phyloP scores from a whole-genome alignment of 78 protist species.

The Dictyostelium purpureum region DNA sequence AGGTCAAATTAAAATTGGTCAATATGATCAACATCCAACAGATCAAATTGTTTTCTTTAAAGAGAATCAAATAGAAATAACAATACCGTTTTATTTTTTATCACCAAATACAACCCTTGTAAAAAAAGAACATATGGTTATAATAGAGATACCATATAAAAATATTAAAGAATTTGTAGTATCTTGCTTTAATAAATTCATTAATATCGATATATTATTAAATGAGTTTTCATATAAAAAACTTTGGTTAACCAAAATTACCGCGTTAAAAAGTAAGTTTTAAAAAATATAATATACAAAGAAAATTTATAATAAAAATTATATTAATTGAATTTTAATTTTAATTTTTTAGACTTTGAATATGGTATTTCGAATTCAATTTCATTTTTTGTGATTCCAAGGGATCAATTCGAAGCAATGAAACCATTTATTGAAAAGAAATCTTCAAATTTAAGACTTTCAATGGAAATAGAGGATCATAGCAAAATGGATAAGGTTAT shows the following conservation, averaged over 20 bases:
- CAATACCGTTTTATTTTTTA: neutral
- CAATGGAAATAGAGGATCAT: constrained; percentile 19
- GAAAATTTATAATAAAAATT: neutral
- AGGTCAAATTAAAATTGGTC: neutral
- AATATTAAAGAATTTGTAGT: neutral
- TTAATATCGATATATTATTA: neutral
- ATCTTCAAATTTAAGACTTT: constrained; percentile 23
- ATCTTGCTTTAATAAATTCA: neutral
- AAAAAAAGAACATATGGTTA: neutral
- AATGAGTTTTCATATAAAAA: constrained; percentile 23
- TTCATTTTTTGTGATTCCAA: neutral
- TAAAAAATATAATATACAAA: neutral
- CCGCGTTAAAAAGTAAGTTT: neutral
- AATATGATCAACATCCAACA: neutral
- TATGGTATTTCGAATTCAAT: constrained; percentile 29
- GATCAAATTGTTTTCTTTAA: neutral
- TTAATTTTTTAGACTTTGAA: constrained; percentile 25
- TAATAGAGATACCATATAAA: neutral
- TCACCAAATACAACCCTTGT: neutral
- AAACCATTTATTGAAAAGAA: neutral
- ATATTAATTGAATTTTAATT: neutral
- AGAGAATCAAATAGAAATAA: neutral
- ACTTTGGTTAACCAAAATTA: constrained; percentile 9
- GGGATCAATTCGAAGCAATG: neutral
- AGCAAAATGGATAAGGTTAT: constrained; percentile 2